Evolutionary conservation across 768 basidiomycete species (phyloP).

Genomic region (Mycena metata): DNA sequence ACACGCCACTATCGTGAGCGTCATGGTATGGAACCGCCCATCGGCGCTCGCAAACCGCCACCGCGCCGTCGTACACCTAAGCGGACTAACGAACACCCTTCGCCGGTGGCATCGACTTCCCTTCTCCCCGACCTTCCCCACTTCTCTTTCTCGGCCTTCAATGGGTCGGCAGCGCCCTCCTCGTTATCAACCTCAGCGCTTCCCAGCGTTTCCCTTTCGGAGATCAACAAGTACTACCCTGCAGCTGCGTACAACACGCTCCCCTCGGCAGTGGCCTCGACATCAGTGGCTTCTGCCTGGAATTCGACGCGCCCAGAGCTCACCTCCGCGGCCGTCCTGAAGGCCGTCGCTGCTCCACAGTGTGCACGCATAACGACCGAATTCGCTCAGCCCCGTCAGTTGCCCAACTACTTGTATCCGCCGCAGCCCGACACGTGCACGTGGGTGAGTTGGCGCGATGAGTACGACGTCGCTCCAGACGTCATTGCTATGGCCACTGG

Average conservation of each 20-base stretch:
- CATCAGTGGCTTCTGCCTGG: background rate
- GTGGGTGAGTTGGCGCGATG: conserved; percentile 26
- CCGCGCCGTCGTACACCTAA: background rate
- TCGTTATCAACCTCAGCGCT: too few species aligned
- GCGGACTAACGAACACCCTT: background rate
- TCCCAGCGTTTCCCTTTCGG: too few species aligned
- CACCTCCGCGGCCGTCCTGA: background rate
- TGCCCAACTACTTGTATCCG: background rate
- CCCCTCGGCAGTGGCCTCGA: background rate
- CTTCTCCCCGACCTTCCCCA: too few species aligned
- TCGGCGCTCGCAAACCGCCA: background rate
- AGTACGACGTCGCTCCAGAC: conserved; percentile 3
- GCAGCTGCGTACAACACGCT: background rate
- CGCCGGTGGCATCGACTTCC: too few species aligned
- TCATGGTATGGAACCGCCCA: conserved; percentile 22
- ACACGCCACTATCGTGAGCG: conserved; percentile 29
- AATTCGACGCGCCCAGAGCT: background rate
- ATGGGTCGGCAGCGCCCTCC: too few species aligned
- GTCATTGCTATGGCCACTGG: conserved; percentile 21
- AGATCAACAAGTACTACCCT: background rate
- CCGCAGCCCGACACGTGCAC: background rate
- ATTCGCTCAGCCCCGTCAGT: too few species aligned
- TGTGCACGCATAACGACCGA: too few species aligned
- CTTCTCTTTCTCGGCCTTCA: background rate
- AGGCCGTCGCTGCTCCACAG: background rate